Base-by-base conservation (phyloP, 2,329 filamentous ascomycete species). In the Didymella arachidicola region DNA sequence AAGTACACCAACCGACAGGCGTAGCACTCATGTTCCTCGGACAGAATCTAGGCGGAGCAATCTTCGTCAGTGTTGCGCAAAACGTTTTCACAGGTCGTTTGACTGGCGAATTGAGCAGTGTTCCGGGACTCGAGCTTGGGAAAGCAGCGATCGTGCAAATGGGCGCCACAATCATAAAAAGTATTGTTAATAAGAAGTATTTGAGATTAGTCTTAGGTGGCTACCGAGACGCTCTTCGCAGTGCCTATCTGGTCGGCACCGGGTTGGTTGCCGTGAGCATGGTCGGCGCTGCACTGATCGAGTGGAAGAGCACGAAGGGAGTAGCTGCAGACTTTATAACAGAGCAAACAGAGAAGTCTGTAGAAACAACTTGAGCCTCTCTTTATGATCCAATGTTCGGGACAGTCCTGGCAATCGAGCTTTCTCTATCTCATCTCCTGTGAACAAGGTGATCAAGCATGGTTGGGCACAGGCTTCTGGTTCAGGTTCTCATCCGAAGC, bases 41-140 rank as follows among this genome's bases (percentile, higher is more conserved):
- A 7, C 78, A 80, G 60, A 77, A 76, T 3, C 64, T 81, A 2
- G 79, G 79, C n/a, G 78, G 78, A 38, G 73, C 78, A 1, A 66
- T 81, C 16, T 79, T 79, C 63, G 70, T 80, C 43, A 72, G 73
- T 3, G 77, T 79, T 16, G 79, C 71, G 4, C 77, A 80, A 61
- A 81, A 78, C 61, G 45, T 67, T 2, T 59, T 71, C 27, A 44
- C 50, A 2, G 53, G 53, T 48, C 30, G 45, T 14, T 48, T 71
- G 7, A 46, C 65, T 0, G 39, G 61, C 22, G 54, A 49, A 18
- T 41, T 67, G 14, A 51, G 41, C 25, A 22, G 32, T 1, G 39
- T 69, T 11, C 51, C 61, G 25, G 57, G 57, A 38, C 48, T 61
- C 7, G 25, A 39, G n/a, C 34, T 54, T 6, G 32, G 41, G 26